Base-by-base conservation (phyloP, 768 basidiomycete genomes). In the Macrolepiota albuminosa region DNA sequence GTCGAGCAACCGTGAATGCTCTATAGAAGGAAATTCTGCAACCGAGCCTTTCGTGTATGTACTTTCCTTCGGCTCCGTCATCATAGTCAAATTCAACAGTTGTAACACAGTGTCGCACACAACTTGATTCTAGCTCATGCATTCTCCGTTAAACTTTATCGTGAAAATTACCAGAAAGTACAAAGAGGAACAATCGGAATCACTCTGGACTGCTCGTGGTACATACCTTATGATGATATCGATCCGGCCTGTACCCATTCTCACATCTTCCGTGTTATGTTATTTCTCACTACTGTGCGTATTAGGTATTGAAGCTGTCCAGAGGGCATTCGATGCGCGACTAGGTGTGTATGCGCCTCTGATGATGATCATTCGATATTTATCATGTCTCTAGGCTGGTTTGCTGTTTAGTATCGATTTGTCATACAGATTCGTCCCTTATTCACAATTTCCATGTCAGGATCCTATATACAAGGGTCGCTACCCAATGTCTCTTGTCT, bases 401-500 rank as follows among this genome's bases (percentile, higher is more conserved):
- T 76, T 56, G 79, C 78, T 43, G 77, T 77, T 59, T 36, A 55
- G 74, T 67, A 39, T 45, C 36, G 16, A 33, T 21, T 4, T 49
- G 2, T 10, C 21, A 39, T 36, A 13, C 24, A 11, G 10, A 34
- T 7, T 42, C 21, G 51, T 42, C 42, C 56, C 52, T 51, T 33
- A 54, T 21, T 61, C 67, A 56, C 62, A 54, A 37, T 43, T 13
- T 9, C 46, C 56, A 48, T 61, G 40, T 67, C 73, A 79, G 78
- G 83, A 87, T 66, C 86, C 86, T 4, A 86, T 89, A 58, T 88
- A 88, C 73, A 84, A 85, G 48, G 88, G 88, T 2, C 71, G 78
- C 46, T 91, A 89, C 70, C 88, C 89, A 2, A 65, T 68, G 0
- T 76, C 76, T 50, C 74, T 87, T 58, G 75, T 77, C 49, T 66